Evolutionary conservation across 768 basidiomycete species (phyloP).

Genomic region (Mycena galopus): DNA sequence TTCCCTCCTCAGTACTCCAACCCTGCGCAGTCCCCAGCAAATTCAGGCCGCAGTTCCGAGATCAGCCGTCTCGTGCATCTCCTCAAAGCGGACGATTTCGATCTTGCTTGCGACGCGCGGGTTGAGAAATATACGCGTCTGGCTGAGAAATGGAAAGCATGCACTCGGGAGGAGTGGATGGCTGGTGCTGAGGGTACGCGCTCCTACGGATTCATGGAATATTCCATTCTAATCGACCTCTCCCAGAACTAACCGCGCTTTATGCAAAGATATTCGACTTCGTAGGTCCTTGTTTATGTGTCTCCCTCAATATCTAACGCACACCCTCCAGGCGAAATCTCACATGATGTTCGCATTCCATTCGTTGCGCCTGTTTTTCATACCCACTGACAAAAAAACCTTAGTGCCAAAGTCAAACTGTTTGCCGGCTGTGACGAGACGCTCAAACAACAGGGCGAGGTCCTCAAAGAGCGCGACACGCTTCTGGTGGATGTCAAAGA

Average conservation of each 20-base stretch:
- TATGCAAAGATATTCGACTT: constrained; percentile 63
- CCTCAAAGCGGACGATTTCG: constrained; percentile 18
- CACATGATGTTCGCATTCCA: constrained; percentile 59
- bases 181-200: constrained; percentile 64
- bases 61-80: constrained; percentile 11
- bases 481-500: constrained; percentile 53
- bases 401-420: constrained; percentile 61
- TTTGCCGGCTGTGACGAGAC: constrained; percentile 58
- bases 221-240: not conserved
- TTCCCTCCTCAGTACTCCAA: constrained; percentile 13
- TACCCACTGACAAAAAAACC: not conserved
- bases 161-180: constrained; percentile 66
- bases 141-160: constrained; percentile 62
- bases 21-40: not conserved
- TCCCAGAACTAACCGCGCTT: constrained; percentile 56
- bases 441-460: constrained; percentile 55
- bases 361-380: constrained; percentile 3
- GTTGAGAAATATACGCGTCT: constrained; percentile 59
- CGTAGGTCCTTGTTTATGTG: constrained; percentile 49
- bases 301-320: not conserved
- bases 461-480: constrained; percentile 57
- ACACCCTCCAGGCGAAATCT: constrained; percentile 54
- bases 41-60: not conserved
- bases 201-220: not conserved
- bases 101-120: constrained; percentile 47